phyloP scores from a whole-genome alignment of 306 rosid species.

The Vigna angularis region DNA sequence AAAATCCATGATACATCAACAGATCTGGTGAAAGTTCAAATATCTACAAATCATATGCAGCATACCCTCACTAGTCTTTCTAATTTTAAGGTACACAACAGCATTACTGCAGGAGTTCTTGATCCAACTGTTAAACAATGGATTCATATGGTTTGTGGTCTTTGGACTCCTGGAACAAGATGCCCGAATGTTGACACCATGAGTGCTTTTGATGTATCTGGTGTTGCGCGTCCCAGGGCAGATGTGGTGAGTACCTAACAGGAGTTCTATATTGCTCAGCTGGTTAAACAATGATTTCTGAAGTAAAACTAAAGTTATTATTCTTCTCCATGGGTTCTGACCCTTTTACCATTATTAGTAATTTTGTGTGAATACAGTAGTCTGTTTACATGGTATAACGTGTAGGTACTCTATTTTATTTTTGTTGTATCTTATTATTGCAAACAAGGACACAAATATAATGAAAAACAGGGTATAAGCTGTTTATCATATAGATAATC shows the following conservation, averaged over 20 bases:
- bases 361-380: background rate
- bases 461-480: background rate
- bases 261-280: slow-evolving; percentile 18
- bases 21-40: slow-evolving; percentile 43
- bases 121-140: slow-evolving; percentile 71
- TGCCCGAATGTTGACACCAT: slow-evolving; percentile 76
- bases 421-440: background rate
- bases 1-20: slow-evolving; percentile 31
- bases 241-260: slow-evolving; percentile 54
- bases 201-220: slow-evolving; percentile 80
- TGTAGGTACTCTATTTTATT: background rate
- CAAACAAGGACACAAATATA: background rate
- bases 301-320: background rate
- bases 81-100: slow-evolving; percentile 51
- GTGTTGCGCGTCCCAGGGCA: slow-evolving; percentile 55
- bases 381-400: slow-evolving; percentile 14
- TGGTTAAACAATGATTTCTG: slow-evolving; percentile 16
- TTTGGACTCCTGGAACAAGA: slow-evolving; percentile 81
- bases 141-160: slow-evolving; percentile 86
- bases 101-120: slow-evolving; percentile 62
- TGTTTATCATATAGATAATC: slow-evolving; percentile 17
- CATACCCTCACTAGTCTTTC: slow-evolving; percentile 21
- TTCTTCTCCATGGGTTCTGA: background rate
- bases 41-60: slow-evolving; percentile 19
- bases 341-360: background rate